Base-by-base conservation (phyloP, 2,329 filamentous ascomycete species). In the Fusarium avenaceum region DNA sequence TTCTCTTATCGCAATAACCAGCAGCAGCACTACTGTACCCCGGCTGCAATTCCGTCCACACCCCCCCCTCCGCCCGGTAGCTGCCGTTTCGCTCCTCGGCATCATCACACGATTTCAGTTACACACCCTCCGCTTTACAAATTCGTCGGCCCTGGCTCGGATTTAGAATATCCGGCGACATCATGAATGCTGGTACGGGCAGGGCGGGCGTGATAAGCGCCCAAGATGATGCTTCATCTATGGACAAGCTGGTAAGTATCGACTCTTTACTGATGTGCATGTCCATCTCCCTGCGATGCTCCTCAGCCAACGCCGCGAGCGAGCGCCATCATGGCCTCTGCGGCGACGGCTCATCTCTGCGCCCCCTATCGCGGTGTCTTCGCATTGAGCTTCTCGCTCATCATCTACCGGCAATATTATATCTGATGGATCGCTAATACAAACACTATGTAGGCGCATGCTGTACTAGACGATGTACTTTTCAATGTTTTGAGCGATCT, bases 401-500 rank as follows among this genome's bases (percentile, higher is more conserved):
- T 30, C 39, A 15, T 42, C 22, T 15, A 52, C 42, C 20, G 28
- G 20, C 46, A 47, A 48, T 58, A 57, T 10, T 24, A 49, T 40
- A 43, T 49, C 43, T 38, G 54, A 45, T 33, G 40, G 35, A 50
- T 52, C 33, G 57, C 72, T 74, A 63, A 74, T 55, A 49, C 46
- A 51, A 54, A 52, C 54, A 45, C 32, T 40, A n/a, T n/a, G 39
- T 49, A 90, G 88, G 83, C 88, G 67, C 85, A 89, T 75, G 81
- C 86, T 22, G 86, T 95, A 63, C 85, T 95, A 74, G 90, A 94
- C 74, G 91, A 94, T 75, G 80, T 90, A 57, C 82, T 95, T 65
- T 89, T 91, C 81, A 94, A 92, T 78, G 86, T 94, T 74, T 85
- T 94, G 70, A 90, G 92, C 78, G 90, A 92, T 76, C 84, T 93